Conservation (phyloP, 1,284 basidiomycete genomes). For the Retiboletus flavoniger region DNA sequence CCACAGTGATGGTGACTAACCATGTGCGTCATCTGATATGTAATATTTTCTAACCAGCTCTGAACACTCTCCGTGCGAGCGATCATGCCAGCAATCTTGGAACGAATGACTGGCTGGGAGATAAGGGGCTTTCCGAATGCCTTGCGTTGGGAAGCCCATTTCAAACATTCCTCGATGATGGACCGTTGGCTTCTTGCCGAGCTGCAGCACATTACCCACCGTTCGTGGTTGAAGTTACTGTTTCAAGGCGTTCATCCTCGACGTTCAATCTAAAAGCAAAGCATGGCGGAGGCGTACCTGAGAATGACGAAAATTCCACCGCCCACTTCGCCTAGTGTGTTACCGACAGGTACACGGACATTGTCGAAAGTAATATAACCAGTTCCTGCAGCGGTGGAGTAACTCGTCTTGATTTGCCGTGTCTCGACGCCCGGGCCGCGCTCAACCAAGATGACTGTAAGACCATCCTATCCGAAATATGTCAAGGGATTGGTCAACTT, state of each 20-base stretch:
- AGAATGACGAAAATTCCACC: constrained; percentile 74
- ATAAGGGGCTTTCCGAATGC: constrained; percentile 73
- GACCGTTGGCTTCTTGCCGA: constrained; percentile 49
- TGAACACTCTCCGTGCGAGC: constrained; percentile 63
- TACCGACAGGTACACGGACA: constrained; percentile 74
- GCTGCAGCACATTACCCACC: constrained; percentile 66
- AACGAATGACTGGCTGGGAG: constrained; percentile 69
- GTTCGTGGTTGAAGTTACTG: constrained; percentile 63
- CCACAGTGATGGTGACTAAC: constrained; percentile 29
- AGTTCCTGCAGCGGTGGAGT: constrained; percentile 70
- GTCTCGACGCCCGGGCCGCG: constrained; percentile 74
- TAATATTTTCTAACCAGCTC: constrained; percentile 87
- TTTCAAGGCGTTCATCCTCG: constrained; percentile 13
- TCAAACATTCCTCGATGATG: constrained; percentile 55
- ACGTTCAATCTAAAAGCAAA: background rate
- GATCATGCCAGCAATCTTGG: constrained; percentile 72
- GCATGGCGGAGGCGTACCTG: constrained; percentile 17
- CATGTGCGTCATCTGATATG: constrained; percentile 92
- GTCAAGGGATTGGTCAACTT: background rate
- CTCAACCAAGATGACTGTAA: constrained; percentile 72
- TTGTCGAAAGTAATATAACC: constrained; percentile 83
- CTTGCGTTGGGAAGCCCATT: constrained; percentile 64
- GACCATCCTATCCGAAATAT: constrained; percentile 24
- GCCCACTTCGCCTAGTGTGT: constrained; percentile 80
- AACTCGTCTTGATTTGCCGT: constrained; percentile 76